Conservation (phyloP, 176 grass and related monocot species). For the Canna indica region DNA sequence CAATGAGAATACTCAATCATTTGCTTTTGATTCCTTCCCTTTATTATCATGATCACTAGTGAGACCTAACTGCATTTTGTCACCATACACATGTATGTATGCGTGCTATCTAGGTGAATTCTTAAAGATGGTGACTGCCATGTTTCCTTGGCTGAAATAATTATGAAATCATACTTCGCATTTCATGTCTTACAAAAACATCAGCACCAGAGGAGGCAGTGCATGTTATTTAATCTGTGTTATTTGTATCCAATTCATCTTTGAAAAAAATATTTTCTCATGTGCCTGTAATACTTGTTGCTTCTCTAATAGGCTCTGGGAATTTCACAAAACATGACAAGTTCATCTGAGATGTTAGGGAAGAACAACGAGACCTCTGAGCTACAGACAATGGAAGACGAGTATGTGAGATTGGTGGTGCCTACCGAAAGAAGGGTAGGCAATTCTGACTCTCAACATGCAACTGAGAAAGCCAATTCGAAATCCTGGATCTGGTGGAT, state of each 20-base stretch:
- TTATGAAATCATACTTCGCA: background rate
- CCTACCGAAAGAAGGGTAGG: conserved; percentile 9
- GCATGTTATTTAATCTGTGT: background rate
- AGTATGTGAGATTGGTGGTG: conserved; percentile 22
- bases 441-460: conserved; percentile 9
- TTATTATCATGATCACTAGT: background rate
- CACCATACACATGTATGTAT: background rate
- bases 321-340: conserved; percentile 4
- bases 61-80: background rate
- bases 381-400: conserved; percentile 29
- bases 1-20: background rate
- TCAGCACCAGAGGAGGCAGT: background rate
- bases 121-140: background rate
- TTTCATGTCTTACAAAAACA: background rate
- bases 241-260: background rate
- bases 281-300: background rate
- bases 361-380: conserved; percentile 26
- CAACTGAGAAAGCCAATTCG: conserved; percentile 15
- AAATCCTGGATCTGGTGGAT: conserved; percentile 36
- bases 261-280: too few relatives aligned
- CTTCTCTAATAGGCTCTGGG: conserved; percentile 8
- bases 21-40: too few relatives aligned
- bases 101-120: background rate
- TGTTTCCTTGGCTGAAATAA: background rate
- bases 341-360: conserved; percentile 22